These are phyloP conservation scores for Globisporangium paddicum DNA, from an alignment of 352 stramenopile species.

Conservation along the genomic window DNA sequence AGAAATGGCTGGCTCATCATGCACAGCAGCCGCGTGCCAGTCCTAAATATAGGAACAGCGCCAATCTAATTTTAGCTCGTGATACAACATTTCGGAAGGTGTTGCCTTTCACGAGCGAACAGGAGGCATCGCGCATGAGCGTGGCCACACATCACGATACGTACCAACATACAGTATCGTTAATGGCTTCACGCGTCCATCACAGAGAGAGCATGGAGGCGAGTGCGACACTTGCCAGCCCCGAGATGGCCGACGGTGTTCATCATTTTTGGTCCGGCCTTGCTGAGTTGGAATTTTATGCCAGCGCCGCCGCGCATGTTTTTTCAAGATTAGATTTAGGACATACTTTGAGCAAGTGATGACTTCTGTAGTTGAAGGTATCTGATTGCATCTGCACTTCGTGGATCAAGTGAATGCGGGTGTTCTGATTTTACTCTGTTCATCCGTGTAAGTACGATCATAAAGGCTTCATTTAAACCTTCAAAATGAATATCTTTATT, in stretches of 20 bases:
- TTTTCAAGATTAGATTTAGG: not conserved
- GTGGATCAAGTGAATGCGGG: not conserved
- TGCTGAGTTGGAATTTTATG: conserved; percentile 2
- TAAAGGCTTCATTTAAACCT: not conserved
- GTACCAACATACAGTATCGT: too few relatives aligned
- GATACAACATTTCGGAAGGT: too few relatives aligned
- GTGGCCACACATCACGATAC: too few relatives aligned
- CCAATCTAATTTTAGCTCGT: too few relatives aligned
- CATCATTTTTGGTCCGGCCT: conserved; percentile 3
- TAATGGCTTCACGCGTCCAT: not conserved
- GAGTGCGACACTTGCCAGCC: not conserved
- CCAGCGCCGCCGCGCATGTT: not conserved
- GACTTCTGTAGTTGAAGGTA: not conserved
- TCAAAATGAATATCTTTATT: not conserved
- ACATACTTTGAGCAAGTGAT: not conserved
- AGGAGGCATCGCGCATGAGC: too few relatives aligned
- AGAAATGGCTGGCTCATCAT: too few relatives aligned
- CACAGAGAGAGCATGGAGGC: not conserved
- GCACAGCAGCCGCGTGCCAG: too few relatives aligned
- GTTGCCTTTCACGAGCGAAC: too few relatives aligned
- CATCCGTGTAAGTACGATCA: not conserved
- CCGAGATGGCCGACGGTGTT: not conserved
- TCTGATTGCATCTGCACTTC: not conserved
- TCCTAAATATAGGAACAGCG: too few relatives aligned
- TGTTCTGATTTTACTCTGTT: not conserved